Conservation (phyloP, 2,329 filamentous ascomycete species). For the Sporothrix brunneoviolacea region DNA sequence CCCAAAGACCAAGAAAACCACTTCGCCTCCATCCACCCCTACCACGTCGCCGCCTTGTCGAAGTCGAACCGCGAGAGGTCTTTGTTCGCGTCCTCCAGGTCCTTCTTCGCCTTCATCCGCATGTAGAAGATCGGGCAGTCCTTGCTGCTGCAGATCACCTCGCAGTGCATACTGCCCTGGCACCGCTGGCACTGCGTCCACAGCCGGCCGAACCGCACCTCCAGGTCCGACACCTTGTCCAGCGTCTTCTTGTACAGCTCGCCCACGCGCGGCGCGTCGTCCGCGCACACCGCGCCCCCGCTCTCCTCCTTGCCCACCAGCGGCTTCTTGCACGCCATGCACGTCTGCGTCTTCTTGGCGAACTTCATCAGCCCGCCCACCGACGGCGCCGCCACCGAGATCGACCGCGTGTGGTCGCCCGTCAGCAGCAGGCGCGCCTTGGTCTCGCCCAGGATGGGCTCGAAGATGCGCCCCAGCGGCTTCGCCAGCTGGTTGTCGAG, state of each 20-base stretch:
- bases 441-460: slow-evolving; percentile 83
- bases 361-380: slow-evolving; percentile 98
- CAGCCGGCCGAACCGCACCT: slow-evolving; percentile 83
- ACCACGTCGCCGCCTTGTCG: slow-evolving; percentile 65
- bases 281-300: slow-evolving; percentile 71
- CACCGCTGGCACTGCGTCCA: slow-evolving; percentile 99
- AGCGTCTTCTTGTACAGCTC: slow-evolving; percentile 93
- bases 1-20: neutral
- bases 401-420: slow-evolving; percentile 90
- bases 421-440: slow-evolving; percentile 80
- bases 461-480: slow-evolving; percentile 89
- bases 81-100: slow-evolving; percentile 89
- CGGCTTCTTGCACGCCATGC: slow-evolving; percentile 98
- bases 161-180: slow-evolving; percentile 95
- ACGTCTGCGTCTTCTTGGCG: slow-evolving; percentile 93
- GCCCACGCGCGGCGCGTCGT: slow-evolving; percentile 77
- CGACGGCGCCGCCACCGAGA: slow-evolving; percentile 84
- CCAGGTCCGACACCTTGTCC: slow-evolving; percentile 81
- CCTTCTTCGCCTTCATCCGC: slow-evolving; percentile 99
- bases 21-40: neutral
- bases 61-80: slow-evolving; percentile 85
- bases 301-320: slow-evolving; percentile 70
- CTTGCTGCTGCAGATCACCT: slow-evolving; percentile 93
- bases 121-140: slow-evolving; percentile 99
- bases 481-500: slow-evolving; percentile 97